Percentiles rank a stretch among this genome's conserved stretches.
phyloP scores from a whole-genome alignment of 2,329 filamentous ascomycete genomes.

The Thermomyces lanuginosus region DNA sequence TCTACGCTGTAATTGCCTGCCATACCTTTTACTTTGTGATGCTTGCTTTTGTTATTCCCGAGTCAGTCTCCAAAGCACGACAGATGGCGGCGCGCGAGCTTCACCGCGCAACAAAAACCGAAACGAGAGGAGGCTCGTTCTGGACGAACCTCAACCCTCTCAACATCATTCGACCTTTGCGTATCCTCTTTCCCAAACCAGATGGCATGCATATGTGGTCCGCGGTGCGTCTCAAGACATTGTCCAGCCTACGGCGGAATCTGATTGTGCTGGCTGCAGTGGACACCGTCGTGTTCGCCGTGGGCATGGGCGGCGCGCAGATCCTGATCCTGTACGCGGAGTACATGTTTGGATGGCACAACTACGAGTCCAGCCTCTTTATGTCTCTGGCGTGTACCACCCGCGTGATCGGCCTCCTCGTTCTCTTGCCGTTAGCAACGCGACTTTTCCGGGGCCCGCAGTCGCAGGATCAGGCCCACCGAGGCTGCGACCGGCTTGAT shows the following conservation, averaged over 20 bases:
- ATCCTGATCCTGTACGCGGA: conserved; percentile 73
- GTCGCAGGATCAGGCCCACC: conserved; percentile 31
- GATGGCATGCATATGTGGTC: conserved; percentile 14
- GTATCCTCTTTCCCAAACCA: conserved; percentile 53
- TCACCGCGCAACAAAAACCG: conserved; percentile 30
- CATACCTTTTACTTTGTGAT: conserved; percentile 60
- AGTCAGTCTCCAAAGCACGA: conserved; percentile 62
- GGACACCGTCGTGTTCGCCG: conserved; percentile 67
- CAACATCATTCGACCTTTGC: conserved; percentile 63
- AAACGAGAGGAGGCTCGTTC: conserved; percentile 17
- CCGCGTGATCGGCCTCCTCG: conserved; percentile 59
- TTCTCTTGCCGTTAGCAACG: conserved; percentile 60
- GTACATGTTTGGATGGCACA: conserved; percentile 67
- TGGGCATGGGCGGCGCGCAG: conserved; percentile 64
- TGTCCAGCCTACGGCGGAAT: conserved; percentile 53
- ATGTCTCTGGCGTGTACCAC: conserved; percentile 63
- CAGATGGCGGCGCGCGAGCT: conserved; percentile 57
- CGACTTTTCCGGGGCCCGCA: conserved; percentile 47
- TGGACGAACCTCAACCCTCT: conserved; percentile 26
- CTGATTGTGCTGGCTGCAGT: conserved; percentile 64
- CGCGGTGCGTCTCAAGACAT: conserved; percentile 40
- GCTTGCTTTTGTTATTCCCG: conserved; percentile 56
- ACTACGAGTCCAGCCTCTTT: conserved; percentile 62
- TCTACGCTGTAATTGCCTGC: conserved; percentile 61
- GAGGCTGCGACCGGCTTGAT: conserved; percentile 63